Evolutionary conservation across 2,329 filamentous ascomycete genomes (phyloP).

Genomic region (Alternaria dauci): DNA sequence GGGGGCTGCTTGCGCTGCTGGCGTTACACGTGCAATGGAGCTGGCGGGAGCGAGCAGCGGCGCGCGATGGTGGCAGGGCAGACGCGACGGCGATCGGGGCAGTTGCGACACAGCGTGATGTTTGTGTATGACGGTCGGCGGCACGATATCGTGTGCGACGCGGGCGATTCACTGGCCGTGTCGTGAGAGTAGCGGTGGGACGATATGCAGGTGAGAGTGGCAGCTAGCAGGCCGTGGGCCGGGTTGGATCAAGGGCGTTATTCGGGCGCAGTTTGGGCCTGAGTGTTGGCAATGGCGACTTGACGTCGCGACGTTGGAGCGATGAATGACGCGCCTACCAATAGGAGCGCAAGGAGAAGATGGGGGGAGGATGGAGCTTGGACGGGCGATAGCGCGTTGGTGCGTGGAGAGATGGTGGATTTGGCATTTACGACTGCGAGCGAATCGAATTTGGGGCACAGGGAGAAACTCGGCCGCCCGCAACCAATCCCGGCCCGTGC

Average conservation of each 20-base stretch:
- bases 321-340: conserved; percentile 17
- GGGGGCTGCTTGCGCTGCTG: conserved; percentile 9
- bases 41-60: conserved; percentile 8
- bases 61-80: conserved; percentile 11
- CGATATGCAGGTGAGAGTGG: conserved; percentile 21
- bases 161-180: conserved; percentile 5
- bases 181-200: conserved; percentile 21
- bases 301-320: conserved; percentile 16
- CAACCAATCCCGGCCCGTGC: conserved; percentile 12
- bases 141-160: conserved; percentile 25
- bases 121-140: conserved; percentile 2
- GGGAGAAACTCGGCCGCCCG: conserved; percentile 8
- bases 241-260: conserved; percentile 16
- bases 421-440: not conserved
- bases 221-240: conserved; percentile 15
- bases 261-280: conserved; percentile 18
- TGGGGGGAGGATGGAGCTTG: conserved; percentile 18
- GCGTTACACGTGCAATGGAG: conserved; percentile 1
- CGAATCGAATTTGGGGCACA: conserved; percentile 6
- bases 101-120: conserved; percentile 13
- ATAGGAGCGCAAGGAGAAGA: conserved; percentile 22
- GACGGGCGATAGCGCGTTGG: conserved; percentile 13
- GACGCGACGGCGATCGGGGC: conserved; percentile 16
- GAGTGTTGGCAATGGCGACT: conserved; percentile 24
- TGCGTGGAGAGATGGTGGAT: conserved; percentile 7